Base-by-base conservation (phyloP, 73 alveolate genomes). In the Paramecium pentaurelia region DNA sequence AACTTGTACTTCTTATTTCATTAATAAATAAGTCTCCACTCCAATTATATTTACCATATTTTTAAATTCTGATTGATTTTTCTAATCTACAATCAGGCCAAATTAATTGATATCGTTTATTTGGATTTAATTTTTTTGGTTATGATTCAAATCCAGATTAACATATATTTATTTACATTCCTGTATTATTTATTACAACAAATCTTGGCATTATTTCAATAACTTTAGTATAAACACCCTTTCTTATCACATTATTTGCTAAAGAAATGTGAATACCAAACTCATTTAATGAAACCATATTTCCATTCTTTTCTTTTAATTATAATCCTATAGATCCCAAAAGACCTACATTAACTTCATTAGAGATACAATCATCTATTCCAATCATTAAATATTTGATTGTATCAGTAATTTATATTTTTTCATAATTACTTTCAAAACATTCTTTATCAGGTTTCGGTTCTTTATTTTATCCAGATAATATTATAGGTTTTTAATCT, bases 81-180 rank as follows among this genome's bases (percentile, higher is more conserved):
- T 80, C 91, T 44, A 27, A 28, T 49, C 91, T 80, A n/a, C 91
- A 80, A 80, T 80, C 91, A 45, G 77, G 47, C 91, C 91, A 80
- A 45, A 47, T 44, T 47, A 80, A 27, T 20, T 34, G 77, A 25
- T 40, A 38, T 44, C 91, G 45, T 14, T 80, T 47, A 10, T 40
- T 44, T 1, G 36, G 38, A 11, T 27, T 80, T 44, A 80, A 27
- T 80, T 7, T 12, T n/a, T 40, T 80, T 11, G 71, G 47, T 64
- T 20, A 32, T 25, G 30, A 42, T 47, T 80, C 91, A 80, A 11
- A 80, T 40, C 91, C 91, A 3, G 91, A 40, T 49, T 80, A 47
- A 80, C 91, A 80, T 14, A 80, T 80, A 45, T 80, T 80, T 2
- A 80, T 3, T 32, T 60, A 4, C 4, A 38, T 30, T 2, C 75